Evolutionary conservation across 495 filamentous ascomycete species (phyloP).

Genomic region (Lindgomyces ingoldianus): DNA sequence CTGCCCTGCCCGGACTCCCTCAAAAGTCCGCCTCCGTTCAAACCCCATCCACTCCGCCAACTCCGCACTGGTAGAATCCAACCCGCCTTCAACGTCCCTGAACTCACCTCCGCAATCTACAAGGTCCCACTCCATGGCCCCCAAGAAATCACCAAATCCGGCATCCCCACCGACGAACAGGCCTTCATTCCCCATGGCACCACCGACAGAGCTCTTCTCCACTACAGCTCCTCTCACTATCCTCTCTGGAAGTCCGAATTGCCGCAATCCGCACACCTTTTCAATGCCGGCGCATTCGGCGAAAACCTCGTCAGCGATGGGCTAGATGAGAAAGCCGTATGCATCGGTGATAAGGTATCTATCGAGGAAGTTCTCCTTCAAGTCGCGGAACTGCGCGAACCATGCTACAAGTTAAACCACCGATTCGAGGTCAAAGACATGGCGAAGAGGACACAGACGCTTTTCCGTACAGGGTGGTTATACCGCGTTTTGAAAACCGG

Average conservation of each 20-base stretch:
- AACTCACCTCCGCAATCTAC: conserved; percentile 52
- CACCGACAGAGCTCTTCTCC: conserved; percentile 58
- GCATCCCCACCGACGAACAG: conserved; percentile 58
- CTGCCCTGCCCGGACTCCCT: background rate
- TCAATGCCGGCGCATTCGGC: conserved; percentile 57
- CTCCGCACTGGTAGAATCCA: conserved; percentile 58
- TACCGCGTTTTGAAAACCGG: conserved; percentile 55
- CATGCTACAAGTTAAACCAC: conserved; percentile 38
- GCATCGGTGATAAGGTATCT: conserved; percentile 57
- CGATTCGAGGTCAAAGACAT: conserved; percentile 51
- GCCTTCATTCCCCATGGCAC: conserved; percentile 58
- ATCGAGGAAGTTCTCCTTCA: conserved; percentile 46
- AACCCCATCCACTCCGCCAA: conserved; percentile 51
- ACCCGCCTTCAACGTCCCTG: conserved; percentile 46
- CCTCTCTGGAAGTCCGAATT: conserved; percentile 50
- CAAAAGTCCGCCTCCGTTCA: conserved; percentile 21
- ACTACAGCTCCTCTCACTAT: conserved; percentile 59
- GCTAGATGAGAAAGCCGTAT: conserved; percentile 60
- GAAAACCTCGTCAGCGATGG: conserved; percentile 56
- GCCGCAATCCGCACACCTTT: conserved; percentile 47
- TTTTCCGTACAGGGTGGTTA: conserved; percentile 58
- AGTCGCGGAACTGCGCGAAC: conserved; percentile 25
- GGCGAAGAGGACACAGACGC: conserved; percentile 54
- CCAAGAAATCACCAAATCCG: conserved; percentile 49
- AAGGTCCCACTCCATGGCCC: conserved; percentile 47